Base-by-base conservation (phyloP, 2,329 filamentous ascomycete genomes). In the Colletotrichum tropicicola region DNA sequence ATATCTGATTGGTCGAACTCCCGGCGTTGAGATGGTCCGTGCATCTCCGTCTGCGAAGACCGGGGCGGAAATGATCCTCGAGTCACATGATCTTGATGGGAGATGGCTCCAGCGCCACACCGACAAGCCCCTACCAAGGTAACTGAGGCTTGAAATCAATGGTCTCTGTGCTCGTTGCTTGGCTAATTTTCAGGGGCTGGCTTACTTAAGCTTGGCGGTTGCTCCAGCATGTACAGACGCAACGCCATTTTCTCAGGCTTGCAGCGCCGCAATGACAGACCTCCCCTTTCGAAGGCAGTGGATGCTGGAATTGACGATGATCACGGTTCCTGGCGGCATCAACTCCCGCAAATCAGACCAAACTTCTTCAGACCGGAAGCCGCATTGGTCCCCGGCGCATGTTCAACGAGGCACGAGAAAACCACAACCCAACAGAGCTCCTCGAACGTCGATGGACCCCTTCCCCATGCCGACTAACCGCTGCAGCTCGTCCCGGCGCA, bases 391-490 rank as follows among this genome's bases (percentile, higher is more conserved):
- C 35, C 19, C n/a, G 12, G 23, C 17, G 52, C 39, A 44, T 30
- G 8, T 32, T 30, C 27, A 49, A 17, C 3, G n/a, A 35, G 28
- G 32, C 55, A 17, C 27, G 28, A 28, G 12, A 17, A 43, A 23
- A 28, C n/a, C 13, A 27, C 7, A n/a, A n/a, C 25, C 44, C 13
- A 25, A 19, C 17, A 43, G 19, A 8, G 17, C n/a, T 23, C 3
- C 9, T 43, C 7, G 19, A 43, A 19, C n/a, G 39, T 35, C 30
- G 21, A 37, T 48, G 51, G 57, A 56, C 58, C 62, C 60, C 48
- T 65, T 61, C 43, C 35, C 32, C 32, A 45, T 61, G 56, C 61
- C 61, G 48, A 49, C 55, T 54, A 61, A 55, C 56, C 56, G 56
- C 61, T 65, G 61, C 61, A 65, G 62, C 44, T 41, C 49, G 58